phyloP scores from a whole-genome alignment of 805 yeast species.

The Metschnikowia kunwiensis region DNA sequence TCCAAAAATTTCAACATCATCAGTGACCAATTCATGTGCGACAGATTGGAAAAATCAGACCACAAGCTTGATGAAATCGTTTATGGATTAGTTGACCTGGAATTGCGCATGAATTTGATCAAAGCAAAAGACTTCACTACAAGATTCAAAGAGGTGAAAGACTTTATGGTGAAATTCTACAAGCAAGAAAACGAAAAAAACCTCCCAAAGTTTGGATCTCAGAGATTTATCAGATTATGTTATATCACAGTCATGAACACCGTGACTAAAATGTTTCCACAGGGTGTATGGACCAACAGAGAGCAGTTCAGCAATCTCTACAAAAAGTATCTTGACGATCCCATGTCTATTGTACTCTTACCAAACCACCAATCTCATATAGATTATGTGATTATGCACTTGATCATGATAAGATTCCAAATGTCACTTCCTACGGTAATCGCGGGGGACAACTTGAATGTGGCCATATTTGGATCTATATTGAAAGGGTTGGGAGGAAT shows the following conservation, averaged over 20 bases:
- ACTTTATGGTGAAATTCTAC: slow-evolving; percentile 38
- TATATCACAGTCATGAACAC: slow-evolving; percentile 37
- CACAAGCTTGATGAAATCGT: slow-evolving; percentile 35
- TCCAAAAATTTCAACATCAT: slow-evolving; percentile 27
- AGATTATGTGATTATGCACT: slow-evolving; percentile 57
- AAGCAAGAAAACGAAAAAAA: slow-evolving; percentile 34
- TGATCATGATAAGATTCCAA: slow-evolving; percentile 51
- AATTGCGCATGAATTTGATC: slow-evolving; percentile 37
- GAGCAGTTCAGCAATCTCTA: slow-evolving; percentile 30
- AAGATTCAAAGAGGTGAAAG: slow-evolving; percentile 36
- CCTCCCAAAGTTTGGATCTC: slow-evolving; percentile 31
- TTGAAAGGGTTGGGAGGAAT: slow-evolving; percentile 54
- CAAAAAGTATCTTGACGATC: slow-evolving; percentile 33
- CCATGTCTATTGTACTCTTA: slow-evolving; percentile 46
- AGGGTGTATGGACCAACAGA: slow-evolving; percentile 39
- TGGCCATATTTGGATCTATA: slow-evolving; percentile 51
- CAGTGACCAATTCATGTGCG: slow-evolving; percentile 30
- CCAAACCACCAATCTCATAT: slow-evolving; percentile 64
- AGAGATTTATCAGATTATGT: slow-evolving; percentile 30
- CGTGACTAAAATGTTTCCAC: slow-evolving; percentile 38
- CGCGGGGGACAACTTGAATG: slow-evolving; percentile 66
- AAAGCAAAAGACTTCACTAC: slow-evolving; percentile 29
- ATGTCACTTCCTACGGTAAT: slow-evolving; percentile 54
- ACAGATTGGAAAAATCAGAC: slow-evolving; percentile 31
- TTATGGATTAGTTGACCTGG: slow-evolving; percentile 34